Evolutionary conservation across 768 basidiomycete species (phyloP), one percentile per base, ranked within the genome.

Genomic region (Xerocomellus amylosporus): DNA sequence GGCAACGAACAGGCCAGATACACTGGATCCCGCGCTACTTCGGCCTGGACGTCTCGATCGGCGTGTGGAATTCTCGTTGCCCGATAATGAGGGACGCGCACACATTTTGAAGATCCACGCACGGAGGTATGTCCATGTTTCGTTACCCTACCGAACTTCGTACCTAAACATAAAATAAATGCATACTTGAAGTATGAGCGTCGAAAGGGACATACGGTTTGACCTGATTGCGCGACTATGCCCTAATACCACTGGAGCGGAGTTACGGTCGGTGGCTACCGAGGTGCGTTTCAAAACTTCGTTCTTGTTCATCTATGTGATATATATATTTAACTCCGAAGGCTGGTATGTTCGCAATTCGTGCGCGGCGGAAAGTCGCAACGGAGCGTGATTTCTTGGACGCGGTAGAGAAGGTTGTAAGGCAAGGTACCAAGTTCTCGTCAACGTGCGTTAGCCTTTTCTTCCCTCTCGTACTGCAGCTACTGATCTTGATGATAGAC

Each of bases 301-400:
- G 13, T 46, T 55, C 24, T 37, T 42, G 19, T 40, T 44, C 42
- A 10, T 20, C 55, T 83, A 85, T 90, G 91, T 47, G 91, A 93
- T 73, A 87, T 88, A 22, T 5, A 95, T 94, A 66, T 85, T 90
- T 49, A 84, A 31, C 76, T 88, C 31, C 22, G 12, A 58, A 91
- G 88, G 97, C 97, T 45, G 97, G 97, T n/a, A 98, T 99, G 97
- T 99, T 96, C 74, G 96, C 97, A 2, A 99, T 99, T 67, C 89
- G 97, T 55, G 90, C 93, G 42, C 80, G 97, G 63, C 80, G 97
- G 73, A 98, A 98, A 72, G 93, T 98, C 1, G 94, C 95, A 1
- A 93, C 93, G 6, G 97, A 99, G 69, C 87, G 93, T 51, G 97
- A 99, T 73, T 99, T 98, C 76, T 75, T 99, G 69, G 94, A 97